Evolutionary conservation across 2,329 filamentous ascomycete genomes (phyloP).

Genomic region (Colletotrichum falcatum): DNA sequence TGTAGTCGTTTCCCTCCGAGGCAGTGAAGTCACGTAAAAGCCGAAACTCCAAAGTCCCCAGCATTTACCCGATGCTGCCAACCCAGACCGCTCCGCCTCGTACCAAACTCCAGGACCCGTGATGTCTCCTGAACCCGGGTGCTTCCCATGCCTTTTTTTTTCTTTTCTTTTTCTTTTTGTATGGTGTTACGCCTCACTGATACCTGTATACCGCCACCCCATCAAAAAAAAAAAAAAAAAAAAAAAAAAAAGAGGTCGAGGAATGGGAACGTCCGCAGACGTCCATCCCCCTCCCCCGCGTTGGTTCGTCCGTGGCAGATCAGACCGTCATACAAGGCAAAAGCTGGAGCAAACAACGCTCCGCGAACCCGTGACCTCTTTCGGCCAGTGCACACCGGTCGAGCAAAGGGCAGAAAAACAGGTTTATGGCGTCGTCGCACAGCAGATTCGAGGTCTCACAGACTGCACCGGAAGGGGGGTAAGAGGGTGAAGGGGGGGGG

Average conservation of each 20-base stretch:
- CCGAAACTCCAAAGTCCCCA: neutral
- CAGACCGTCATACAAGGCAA: neutral
- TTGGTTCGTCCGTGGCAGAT: conserved; percentile 13
- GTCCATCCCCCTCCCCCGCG: neutral
- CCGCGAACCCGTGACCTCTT: neutral
- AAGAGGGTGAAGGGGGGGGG: no score
- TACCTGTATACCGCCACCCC: neutral
- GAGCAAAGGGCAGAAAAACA: neutral
- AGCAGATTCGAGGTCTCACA: conserved; percentile 3
- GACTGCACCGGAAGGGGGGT: neutral
- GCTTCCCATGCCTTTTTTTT: neutral
- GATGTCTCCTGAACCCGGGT: conserved; percentile 4
- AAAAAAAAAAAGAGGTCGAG: no score
- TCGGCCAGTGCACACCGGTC: neutral
- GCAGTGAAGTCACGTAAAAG: neutral
- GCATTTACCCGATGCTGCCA: neutral
- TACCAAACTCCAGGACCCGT: conserved; percentile 6
- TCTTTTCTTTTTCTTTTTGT: neutral
- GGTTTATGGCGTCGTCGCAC: conserved; percentile 10
- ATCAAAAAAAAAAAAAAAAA: no score
- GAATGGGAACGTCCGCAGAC: neutral
- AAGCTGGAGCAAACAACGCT: conserved; percentile 7
- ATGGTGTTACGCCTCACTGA: neutral
- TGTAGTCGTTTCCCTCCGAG: neutral
- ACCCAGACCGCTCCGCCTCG: neutral